phyloP scores from a whole-genome alignment of 805 yeast genomes.

The Saturnispora silvae region DNA sequence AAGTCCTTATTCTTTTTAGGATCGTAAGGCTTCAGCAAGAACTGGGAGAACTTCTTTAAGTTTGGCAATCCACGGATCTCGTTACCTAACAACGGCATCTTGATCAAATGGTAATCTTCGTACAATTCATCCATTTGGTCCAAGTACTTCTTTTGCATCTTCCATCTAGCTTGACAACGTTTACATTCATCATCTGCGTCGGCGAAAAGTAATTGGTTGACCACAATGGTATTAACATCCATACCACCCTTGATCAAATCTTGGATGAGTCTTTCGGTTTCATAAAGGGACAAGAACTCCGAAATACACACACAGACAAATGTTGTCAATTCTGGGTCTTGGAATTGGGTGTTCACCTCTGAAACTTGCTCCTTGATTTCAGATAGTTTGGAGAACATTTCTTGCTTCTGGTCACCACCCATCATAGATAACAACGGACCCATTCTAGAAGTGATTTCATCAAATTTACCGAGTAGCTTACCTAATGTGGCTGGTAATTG shows the following conservation, averaged over 20 bases:
- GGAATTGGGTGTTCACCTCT: constrained; percentile 89
- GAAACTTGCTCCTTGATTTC: constrained; percentile 72
- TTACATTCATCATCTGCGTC: constrained; percentile 72
- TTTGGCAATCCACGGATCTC: constrained; percentile 92
- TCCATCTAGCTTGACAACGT: constrained; percentile 86
- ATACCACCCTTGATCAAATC: constrained; percentile 89
- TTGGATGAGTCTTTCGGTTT: constrained; percentile 95
- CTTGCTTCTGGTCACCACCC: constrained; percentile 50
- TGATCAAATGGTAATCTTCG: constrained; percentile 93
- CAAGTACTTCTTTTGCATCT: constrained; percentile 90
- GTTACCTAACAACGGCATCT: constrained; percentile 88
- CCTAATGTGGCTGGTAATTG: constrained; percentile 91
- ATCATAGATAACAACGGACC: constrained; percentile 90
- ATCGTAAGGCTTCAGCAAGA: constrained; percentile 67
- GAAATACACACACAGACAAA: constrained; percentile 95
- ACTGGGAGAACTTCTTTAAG: constrained; percentile 72
- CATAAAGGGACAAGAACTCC: constrained; percentile 90
- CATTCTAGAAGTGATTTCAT: constrained; percentile 72
- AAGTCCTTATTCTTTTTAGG: constrained; percentile 48
- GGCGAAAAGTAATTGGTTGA: constrained; percentile 89
- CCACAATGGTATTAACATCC: constrained; percentile 94
- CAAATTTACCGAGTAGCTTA: constrained; percentile 75
- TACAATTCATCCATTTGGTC: constrained; percentile 93
- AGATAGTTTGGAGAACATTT: constrained; percentile 66
- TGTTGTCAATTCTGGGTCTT: constrained; percentile 92